phyloP scores from a whole-genome alignment of 2,329 filamentous ascomycete genomes.

The Tolypocladium sp. region DNA sequence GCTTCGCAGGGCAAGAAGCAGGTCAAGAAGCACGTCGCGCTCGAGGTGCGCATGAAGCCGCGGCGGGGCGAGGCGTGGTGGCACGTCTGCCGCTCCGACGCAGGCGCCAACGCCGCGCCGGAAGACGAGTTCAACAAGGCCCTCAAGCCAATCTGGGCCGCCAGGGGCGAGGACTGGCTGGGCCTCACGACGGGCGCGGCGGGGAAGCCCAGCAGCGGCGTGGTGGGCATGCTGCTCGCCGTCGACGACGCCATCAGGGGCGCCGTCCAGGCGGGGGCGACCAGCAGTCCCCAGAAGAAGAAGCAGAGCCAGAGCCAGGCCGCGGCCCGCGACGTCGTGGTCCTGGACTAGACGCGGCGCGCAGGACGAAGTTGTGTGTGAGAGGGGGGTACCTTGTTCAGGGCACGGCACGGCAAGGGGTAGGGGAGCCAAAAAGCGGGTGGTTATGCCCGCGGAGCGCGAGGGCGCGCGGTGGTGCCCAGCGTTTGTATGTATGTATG shows the following conservation, averaged over 20 bases:
- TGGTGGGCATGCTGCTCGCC: constrained; percentile 37
- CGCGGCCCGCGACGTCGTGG: constrained; percentile 3
- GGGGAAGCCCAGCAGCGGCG: constrained; percentile 25
- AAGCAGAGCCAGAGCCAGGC: background rate
- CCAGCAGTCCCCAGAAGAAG: background rate
- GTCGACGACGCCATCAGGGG: constrained; percentile 37
- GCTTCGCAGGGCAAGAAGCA: constrained; percentile 11
- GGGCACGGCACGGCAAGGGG: background rate
- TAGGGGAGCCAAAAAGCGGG: background rate
- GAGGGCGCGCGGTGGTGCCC: background rate
- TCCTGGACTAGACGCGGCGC: constrained; percentile 5
- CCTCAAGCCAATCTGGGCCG: constrained; percentile 36
- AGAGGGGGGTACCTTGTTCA: background rate
- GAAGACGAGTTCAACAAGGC: constrained; percentile 26
- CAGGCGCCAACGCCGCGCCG: constrained; percentile 4
- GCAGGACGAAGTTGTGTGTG: background rate
- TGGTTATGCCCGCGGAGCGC: background rate
- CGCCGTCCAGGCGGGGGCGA: constrained; percentile 5
- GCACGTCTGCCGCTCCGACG: constrained; percentile 33
- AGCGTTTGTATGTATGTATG: background rate
- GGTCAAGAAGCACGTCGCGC: constrained; percentile 27
- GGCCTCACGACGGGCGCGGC: constrained; percentile 40
- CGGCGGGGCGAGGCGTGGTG: constrained; percentile 41
- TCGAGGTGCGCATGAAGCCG: constrained; percentile 43
- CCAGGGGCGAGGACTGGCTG: constrained; percentile 34